These are phyloP conservation scores for Ogataea henricii DNA, from an alignment of 805 yeast species.

Conservation along the genomic window DNA sequence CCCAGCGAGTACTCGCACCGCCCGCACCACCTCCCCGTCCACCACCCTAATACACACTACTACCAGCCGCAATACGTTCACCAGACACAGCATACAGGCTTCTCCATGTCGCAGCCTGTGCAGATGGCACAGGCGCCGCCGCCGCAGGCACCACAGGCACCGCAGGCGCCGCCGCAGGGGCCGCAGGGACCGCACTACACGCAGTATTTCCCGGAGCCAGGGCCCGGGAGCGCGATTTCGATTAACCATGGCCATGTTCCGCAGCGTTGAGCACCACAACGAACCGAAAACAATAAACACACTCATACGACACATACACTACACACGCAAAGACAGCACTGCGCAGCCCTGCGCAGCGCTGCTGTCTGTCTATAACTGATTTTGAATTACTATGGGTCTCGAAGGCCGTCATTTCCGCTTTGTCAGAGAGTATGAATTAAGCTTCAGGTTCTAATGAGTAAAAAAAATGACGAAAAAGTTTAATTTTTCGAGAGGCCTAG, in stretches of 20 bases:
- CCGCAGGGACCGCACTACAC: not conserved
- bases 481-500: too few species aligned
- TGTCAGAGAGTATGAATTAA: not conserved
- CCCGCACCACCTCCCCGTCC: slow-evolving; percentile 3
- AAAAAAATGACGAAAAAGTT: too few species aligned
- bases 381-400: not conserved
- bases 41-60: slow-evolving; percentile 9
- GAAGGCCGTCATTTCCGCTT: not conserved
- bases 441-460: too few species aligned
- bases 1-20: slow-evolving; percentile 3
- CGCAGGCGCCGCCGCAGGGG: not conserved
- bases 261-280: not conserved
- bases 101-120: not conserved
- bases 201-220: slow-evolving; percentile 1
- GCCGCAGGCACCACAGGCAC: not conserved
- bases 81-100: not conserved
- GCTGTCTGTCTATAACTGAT: not conserved
- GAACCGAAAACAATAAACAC: not conserved
- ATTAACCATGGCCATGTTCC: slow-evolving; percentile 1
- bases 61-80: slow-evolving; percentile 12
- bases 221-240: slow-evolving; percentile 2
- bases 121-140: not conserved
- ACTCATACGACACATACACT: not conserved
- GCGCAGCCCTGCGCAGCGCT: too few species aligned
- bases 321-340: not conserved